Evolutionary conservation across 495 filamentous ascomycete genomes (phyloP), one percentile per base, ranked within the genome.

Genomic region (Neurospora sp.): DNA sequence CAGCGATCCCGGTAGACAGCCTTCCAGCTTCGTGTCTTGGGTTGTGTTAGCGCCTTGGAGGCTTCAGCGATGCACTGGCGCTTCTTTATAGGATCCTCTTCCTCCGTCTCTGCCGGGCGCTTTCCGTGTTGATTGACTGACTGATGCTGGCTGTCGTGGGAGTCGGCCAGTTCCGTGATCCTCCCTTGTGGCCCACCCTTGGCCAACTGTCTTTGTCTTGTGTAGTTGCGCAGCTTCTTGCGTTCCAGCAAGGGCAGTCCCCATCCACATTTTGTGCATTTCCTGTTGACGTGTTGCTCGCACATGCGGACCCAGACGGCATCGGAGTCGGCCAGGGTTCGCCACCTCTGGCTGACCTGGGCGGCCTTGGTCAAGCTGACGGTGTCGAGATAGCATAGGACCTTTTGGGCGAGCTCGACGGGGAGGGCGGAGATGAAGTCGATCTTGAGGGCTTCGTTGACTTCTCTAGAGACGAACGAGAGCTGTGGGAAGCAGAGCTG

Each of bases 241-340:
- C 93, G 87, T 76, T 98, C 96, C 71, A 99, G 80, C 68, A 96
- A 83, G 61, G 96, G 96, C 68, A 99, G 80, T 4, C 96, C 96
- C 94, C 93, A 97, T 18, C 96, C 95, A 78, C 96, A 99, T 79
- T 97, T 98, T 69, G 90, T 94, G 82, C 96, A 99, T 80, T 97
- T 98, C 69, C 94, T 87, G 76, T 96, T 93, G 61, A 82, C 98
- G 77, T 99, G 96, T 77, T 99, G 96, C 83, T 98, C 94, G 78
- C 96, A 99, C 95, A 99, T 98, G 71, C 90, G 91, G 75, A 98
- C 95, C 96, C 96, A 99, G 3, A 99, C 96, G 35, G 97, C 91
- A 82, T 99, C 95, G 78, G 97, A 94, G 79, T 98, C 96, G 3
- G 96, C 96, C 37, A 99, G 81, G 70, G 86, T 86, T 72, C 92